Evolutionary conservation across 2,329 filamentous ascomycete genomes (phyloP), one percentile per base, ranked within the genome.

Genomic region (Stagonosporopsis cucurbitacearum): DNA sequence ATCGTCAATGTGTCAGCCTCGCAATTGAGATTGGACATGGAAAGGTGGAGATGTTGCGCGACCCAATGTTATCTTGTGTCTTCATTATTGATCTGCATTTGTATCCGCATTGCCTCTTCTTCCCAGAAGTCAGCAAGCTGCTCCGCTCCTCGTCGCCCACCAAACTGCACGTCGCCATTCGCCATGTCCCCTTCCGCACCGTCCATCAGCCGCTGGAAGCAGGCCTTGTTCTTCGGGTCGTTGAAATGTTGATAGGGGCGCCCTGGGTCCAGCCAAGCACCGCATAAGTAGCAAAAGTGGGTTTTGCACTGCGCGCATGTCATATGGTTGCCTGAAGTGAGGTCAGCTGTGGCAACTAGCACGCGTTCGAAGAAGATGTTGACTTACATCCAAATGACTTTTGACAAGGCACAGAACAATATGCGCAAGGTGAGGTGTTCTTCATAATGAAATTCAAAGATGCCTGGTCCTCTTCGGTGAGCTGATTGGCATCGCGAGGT

Each of bases 261-360:
- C 17, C 79, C 81, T 0, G 90, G 86, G 52, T 88, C 84, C 37
- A 99, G 82, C 90, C 91, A 98, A n/a, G 87, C 84, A 0, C 89
- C 89, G 71, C 95, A 98, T 1, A 98, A 83, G 66, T 98, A 98
- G 79, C 95, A 99, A 73, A 97, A 98, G 75, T 98, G 94, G 2
- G 91, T 90, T 47, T 88, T 83, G 79, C 95, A 99, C 61, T 91
- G 88, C 74, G 89, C 91, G 77, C 94, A 97, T 45, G 88, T 90
- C 92, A 98, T 98, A 76, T 97, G 94, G 76, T 98, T 98, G 35
- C 53, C 53, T 56, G 8, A 43, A 4, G 11, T n/a, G 17, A 8
- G 20, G 28, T 56, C 9, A 54, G 46, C 15, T 39, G 20, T 8
- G 8, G 12, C 15, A n/a, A 11, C 88, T 89, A 92, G 98, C 97